Conservation (phyloP, 441 rosid genomes). For the Eutrema salsugineum region DNA sequence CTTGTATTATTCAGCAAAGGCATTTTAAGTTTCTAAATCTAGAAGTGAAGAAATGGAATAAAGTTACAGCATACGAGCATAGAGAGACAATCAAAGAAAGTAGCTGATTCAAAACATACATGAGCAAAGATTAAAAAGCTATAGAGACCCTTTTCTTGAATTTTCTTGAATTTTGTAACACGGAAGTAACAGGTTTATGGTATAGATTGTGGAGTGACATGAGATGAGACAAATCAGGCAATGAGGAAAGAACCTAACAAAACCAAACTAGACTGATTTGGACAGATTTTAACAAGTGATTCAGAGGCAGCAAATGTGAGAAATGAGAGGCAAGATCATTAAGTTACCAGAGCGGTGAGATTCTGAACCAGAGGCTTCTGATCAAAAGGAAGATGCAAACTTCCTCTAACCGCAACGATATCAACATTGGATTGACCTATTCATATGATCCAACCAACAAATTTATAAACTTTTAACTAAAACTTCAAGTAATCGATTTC, state of each 20-base stretch:
- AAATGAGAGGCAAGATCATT: not conserved
- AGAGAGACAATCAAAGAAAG: not conserved
- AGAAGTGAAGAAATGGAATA: not conserved
- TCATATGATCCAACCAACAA: conserved; percentile 12
- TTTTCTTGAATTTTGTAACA: not conserved
- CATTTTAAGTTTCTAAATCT: not conserved
- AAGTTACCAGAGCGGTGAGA: conserved; percentile 74
- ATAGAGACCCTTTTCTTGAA: not conserved
- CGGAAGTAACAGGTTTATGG: not conserved
- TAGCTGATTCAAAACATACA: not conserved
- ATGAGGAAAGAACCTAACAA: too few species aligned
- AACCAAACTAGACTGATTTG: not conserved
- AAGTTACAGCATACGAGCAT: not conserved
- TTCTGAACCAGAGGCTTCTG: conserved; percentile 72
- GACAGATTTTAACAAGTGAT: not conserved
- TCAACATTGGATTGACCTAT: conserved; percentile 63
- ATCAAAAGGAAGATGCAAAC: conserved; percentile 81
- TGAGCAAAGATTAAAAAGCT: not conserved
- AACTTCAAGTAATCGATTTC: not conserved
- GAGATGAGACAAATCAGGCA: too few species aligned
- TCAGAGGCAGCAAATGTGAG: not conserved
- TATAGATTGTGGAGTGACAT: too few species aligned
- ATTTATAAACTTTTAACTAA: not conserved
- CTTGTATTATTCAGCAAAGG: not conserved
- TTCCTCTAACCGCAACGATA: conserved; percentile 70